Evolutionary conservation across 352 stramenopile genomes (phyloP).

Genomic region (Pythium folliculosum): DNA sequence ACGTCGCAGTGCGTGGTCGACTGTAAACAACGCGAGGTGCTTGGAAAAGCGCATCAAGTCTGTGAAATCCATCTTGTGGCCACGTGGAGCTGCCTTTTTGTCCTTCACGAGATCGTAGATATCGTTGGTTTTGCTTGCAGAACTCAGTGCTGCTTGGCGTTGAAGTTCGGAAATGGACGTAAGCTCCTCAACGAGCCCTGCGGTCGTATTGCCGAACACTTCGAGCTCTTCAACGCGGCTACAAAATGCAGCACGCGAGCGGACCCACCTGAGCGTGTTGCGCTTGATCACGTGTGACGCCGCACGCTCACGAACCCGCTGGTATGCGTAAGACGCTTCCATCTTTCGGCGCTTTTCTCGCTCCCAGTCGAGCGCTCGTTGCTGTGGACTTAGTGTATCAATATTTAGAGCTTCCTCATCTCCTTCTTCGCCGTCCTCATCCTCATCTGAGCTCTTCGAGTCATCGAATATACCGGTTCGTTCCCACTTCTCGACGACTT

Average conservation of each 20-base stretch:
- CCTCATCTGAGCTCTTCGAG: slow-evolving; percentile 20
- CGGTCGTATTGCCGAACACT: slow-evolving; percentile 60
- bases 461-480: slow-evolving; percentile 50
- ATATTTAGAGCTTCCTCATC: background rate
- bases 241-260: slow-evolving; percentile 50
- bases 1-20: slow-evolving; percentile 61
- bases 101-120: slow-evolving; percentile 48
- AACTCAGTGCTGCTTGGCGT: slow-evolving; percentile 9
- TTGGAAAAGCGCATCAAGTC: slow-evolving; percentile 70
- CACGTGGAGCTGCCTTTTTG: slow-evolving; percentile 3
- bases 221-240: slow-evolving; percentile 63
- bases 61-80: slow-evolving; percentile 48
- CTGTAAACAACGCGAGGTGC: slow-evolving; percentile 63
- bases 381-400: background rate
- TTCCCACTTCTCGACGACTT: slow-evolving; percentile 58
- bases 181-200: slow-evolving; percentile 52
- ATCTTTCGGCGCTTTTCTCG: slow-evolving; percentile 16
- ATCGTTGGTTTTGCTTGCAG: slow-evolving; percentile 17
- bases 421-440: background rate
- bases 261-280: slow-evolving; percentile 52
- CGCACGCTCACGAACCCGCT: slow-evolving; percentile 54
- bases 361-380: slow-evolving; percentile 7
- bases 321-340: slow-evolving; percentile 56
- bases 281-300: slow-evolving; percentile 65
- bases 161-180: slow-evolving; percentile 25